Conservation (phyloP, 768 basidiomycete species). For the Leccinum barrowsii region DNA sequence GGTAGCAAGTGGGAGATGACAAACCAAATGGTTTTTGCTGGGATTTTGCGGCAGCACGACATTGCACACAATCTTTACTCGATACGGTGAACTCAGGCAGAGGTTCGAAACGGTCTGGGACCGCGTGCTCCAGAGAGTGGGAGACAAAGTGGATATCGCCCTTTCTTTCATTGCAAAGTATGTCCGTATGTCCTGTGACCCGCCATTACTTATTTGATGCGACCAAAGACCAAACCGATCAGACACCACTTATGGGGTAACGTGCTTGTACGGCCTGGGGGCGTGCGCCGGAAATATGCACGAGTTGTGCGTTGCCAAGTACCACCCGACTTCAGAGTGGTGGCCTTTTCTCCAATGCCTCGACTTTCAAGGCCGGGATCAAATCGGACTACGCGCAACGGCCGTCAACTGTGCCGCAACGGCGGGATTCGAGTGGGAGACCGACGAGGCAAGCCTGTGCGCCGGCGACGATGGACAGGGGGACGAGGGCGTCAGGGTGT, state of each 20-base stretch:
- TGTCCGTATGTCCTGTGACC: constrained; percentile 26
- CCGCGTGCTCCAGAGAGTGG: constrained; percentile 59
- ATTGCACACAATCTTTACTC: constrained; percentile 62
- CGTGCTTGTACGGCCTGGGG: constrained; percentile 72
- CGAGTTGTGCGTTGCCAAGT: constrained; percentile 74
- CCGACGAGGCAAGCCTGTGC: constrained; percentile 52
- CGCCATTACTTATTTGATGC: constrained; percentile 8
- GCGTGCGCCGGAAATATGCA: constrained; percentile 92
- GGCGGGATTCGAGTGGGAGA: constrained; percentile 67
- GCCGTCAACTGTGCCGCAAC: constrained; percentile 63
- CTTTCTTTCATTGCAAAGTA: constrained; percentile 75
- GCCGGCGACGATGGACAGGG: constrained; percentile 59
- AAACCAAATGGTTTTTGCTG: constrained; percentile 25
- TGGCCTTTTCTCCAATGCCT: constrained; percentile 84
- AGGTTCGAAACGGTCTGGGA: constrained; percentile 76
- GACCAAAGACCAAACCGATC: constrained; percentile 53
- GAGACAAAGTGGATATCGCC: constrained; percentile 61
- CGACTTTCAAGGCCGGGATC: constrained; percentile 57
- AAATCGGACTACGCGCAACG: constrained; percentile 63
- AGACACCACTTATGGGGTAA: constrained; percentile 69
- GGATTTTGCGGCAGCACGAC: constrained; percentile 37
- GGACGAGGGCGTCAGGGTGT: constrained; percentile 49
- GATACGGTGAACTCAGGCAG: constrained; percentile 65
- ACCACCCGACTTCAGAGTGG: constrained; percentile 54
- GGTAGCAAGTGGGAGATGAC: constrained; percentile 17